Base-by-base conservation (phyloP, 192 early-diverging fungal genomes). In the Gonapodya prolifera region DNA sequence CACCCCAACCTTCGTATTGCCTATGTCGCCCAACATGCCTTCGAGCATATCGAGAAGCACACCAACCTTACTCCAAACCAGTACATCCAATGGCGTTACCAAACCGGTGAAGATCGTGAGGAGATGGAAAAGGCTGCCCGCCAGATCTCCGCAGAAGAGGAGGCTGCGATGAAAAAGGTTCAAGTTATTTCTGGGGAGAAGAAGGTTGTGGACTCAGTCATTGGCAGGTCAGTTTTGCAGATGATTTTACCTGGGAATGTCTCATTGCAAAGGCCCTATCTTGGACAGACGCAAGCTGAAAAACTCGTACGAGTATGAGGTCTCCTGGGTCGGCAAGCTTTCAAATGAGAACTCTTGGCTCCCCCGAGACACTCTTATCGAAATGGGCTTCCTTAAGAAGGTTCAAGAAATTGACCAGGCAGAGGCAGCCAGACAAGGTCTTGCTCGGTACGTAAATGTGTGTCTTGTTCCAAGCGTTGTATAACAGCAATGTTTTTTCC, bases 11-110 rank as follows among this genome's bases (percentile, higher is more conserved):
- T 94, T 17, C 91, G 93, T 87, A 88, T 94, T 80, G 92, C 92
- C 75, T 93, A 93, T 82, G 91, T 94, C 79, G 91, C 92, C 30
- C 93, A 94, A 80, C 93, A 94, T 82, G 91, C 92, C 76, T 92
- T 94, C 90, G 91, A 94, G 82, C 92, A 94, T 87, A 83, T 94
- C 75, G 91, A 94, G 76, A 88, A 91, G 75, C 92, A 94, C 83
- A 71, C 92, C 34, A 91, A 94, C 85, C 90, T 92, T 77, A 92
- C 92, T 18, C 91, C 92, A 36, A 93, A 92, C 82, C 91, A 91
- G 33, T 94, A 94, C 81, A 89, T 94, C 77, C 91, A 91, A 69
- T 94, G 92, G 92, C 89, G 92, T 83, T 94, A 90, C 82, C 85
- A 89, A 75, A 89, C 88, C 77, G 92, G 92, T 79, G 91, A 91